These are phyloP conservation scores for Pontederia crassipes DNA, from an alignment of 176 grass and related monocot genomes.

Conservation along the genomic window DNA sequence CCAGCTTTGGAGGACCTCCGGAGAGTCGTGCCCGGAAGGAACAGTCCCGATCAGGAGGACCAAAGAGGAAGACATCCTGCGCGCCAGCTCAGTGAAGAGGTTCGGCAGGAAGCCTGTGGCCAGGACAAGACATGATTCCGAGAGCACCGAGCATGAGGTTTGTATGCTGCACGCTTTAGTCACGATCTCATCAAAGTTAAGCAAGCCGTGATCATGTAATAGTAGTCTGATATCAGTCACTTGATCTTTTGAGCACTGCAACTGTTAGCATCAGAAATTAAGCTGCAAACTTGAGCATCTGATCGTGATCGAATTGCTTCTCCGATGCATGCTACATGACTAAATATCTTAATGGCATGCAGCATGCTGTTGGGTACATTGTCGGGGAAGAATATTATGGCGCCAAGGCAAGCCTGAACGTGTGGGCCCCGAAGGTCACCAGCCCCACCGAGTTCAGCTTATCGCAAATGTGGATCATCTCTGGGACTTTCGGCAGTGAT, in stretches of 20 bases:
- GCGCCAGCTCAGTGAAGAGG: background rate
- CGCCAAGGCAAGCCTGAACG: constrained; percentile 75
- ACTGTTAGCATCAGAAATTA: too few relatives aligned
- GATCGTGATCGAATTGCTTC: background rate
- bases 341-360: background rate
- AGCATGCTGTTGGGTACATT: constrained; percentile 86
- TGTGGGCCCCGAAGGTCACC: constrained; percentile 73
- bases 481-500: constrained; percentile 73
- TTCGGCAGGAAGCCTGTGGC: constrained; percentile 1
- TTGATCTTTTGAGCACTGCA: background rate
- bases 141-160: constrained; percentile 8
- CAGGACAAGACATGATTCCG: background rate
- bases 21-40: constrained; percentile 1
- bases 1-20: background rate
- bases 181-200: background rate
- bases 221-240: background rate
- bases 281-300: background rate
- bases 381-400: constrained; percentile 59
- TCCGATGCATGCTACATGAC: background rate
- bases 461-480: constrained; percentile 85
- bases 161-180: background rate
- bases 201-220: background rate
- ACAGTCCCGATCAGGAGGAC: constrained; percentile 11
- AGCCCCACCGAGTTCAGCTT: constrained; percentile 71
- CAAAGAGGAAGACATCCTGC: constrained; percentile 4